Evolutionary conservation across 371 early-diverging fungal genomes (phyloP).

Genomic region (Dichotomocladium elegans): DNA sequence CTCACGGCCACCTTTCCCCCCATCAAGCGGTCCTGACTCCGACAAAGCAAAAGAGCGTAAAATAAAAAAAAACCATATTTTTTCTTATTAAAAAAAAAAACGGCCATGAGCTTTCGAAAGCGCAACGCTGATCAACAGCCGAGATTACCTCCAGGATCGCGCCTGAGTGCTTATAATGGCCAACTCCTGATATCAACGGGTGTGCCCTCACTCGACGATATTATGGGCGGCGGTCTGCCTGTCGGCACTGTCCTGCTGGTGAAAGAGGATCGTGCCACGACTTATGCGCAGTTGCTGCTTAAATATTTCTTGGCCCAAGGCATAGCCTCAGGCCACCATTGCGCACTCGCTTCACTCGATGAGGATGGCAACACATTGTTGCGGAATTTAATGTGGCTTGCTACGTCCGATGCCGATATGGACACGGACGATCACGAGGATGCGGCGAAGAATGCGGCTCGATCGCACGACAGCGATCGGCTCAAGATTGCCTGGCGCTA

Average conservation of each 20-base stretch:
- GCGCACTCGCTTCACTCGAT: slow-evolving; percentile 67
- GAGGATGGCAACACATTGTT: slow-evolving; percentile 56
- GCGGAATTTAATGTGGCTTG: slow-evolving; percentile 56
- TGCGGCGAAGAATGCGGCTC: slow-evolving; percentile 17
- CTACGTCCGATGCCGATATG: slow-evolving; percentile 45
- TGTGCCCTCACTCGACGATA: slow-evolving; percentile 86
- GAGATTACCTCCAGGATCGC: slow-evolving; percentile 71
- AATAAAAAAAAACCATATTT: too few species aligned
- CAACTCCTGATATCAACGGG: slow-evolving; percentile 82
- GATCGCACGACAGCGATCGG: slow-evolving; percentile 46
- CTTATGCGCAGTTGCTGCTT: slow-evolving; percentile 76
- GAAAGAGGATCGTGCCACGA: slow-evolving; percentile 79
- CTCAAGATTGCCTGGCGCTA: slow-evolving; percentile 95
- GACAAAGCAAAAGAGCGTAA: too few species aligned
- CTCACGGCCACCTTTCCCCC: too few species aligned
- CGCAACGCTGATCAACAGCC: slow-evolving; percentile 61
- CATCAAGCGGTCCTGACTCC: too few species aligned
- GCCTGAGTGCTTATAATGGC: slow-evolving; percentile 76
- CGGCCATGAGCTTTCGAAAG: slow-evolving; percentile 68
- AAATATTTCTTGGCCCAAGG: slow-evolving; percentile 88
- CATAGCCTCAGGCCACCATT: slow-evolving; percentile 70
- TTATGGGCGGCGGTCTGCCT: slow-evolving; percentile 84
- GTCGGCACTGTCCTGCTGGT: slow-evolving; percentile 79
- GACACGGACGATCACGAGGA: slow-evolving; percentile 41
- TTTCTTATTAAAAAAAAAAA: too few species aligned